phyloP scores from a whole-genome alignment of 208 protist species.

The Crithidia expoeki region DNA sequence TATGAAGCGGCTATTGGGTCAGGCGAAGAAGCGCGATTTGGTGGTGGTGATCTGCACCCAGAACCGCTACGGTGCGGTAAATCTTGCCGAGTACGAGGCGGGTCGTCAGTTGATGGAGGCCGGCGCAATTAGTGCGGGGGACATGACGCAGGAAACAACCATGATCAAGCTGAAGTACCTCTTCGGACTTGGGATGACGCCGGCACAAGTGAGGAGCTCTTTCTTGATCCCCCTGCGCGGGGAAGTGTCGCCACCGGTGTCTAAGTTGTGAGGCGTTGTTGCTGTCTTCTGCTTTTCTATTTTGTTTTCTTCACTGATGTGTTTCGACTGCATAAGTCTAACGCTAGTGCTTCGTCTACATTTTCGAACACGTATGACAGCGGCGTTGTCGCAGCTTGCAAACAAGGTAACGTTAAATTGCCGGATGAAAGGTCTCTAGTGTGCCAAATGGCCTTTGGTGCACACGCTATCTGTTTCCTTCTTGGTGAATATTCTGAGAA shows the following conservation, averaged over 20 bases:
- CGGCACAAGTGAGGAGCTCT: slow-evolving; percentile 37
- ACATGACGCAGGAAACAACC: slow-evolving; percentile 94
- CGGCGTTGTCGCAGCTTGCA: background rate
- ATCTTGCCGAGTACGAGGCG: slow-evolving; percentile 80
- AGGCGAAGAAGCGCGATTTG: slow-evolving; percentile 73
- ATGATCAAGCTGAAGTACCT: slow-evolving; percentile 92
- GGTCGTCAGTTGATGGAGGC: slow-evolving; percentile 62
- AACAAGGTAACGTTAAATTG: background rate
- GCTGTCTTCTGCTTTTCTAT: background rate
- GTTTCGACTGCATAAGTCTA: background rate
- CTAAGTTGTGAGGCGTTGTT: slow-evolving; percentile 29
- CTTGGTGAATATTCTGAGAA: too few species aligned
- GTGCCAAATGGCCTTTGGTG: too few species aligned
- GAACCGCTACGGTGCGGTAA: slow-evolving; percentile 77
- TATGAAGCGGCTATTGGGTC: slow-evolving; percentile 73
- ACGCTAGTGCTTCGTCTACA: background rate
- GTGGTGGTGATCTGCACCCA: slow-evolving; percentile 92
- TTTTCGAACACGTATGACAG: background rate
- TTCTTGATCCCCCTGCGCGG: slow-evolving; percentile 33
- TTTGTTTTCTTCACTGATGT: slow-evolving; percentile 18
- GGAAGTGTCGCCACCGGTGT: slow-evolving; percentile 33
- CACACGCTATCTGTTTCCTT: too few species aligned
- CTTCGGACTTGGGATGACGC: slow-evolving; percentile 60
- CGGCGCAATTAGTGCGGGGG: slow-evolving; percentile 73
- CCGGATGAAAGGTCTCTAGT: background rate